Evolutionary conservation across 2,329 filamentous ascomycete genomes (phyloP), one percentile per base, ranked within the genome.

Genomic region (Cladosporium sp.): DNA sequence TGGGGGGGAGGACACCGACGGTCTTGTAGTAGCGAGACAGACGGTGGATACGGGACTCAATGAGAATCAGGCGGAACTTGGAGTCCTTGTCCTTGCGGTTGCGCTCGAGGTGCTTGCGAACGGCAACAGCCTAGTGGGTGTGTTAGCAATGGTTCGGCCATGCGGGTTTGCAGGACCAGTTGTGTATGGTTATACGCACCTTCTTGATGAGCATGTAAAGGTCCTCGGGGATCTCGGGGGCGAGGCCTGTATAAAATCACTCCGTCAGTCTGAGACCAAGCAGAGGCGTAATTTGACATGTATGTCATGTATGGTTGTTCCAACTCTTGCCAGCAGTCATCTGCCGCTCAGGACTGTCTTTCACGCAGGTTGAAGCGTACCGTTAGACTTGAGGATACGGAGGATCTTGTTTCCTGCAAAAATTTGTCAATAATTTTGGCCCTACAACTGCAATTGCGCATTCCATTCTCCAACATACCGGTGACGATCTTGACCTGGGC

Each of bases 201-300:
- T 99, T 99, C 90, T 97, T 97, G 90, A 97, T 97, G 79, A 97
- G 85, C 90, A 96, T 96, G 89, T 97, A 99, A 70, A 97, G 89
- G 81, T 99, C 94, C 87, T 99, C 94, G 76, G 95, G 94, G 73
- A 99, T 88, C 79, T 97, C 92, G 78, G 95, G 94, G 71, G 94
- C 93, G 77, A 99, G 91, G 83, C 94, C 94, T 99, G 83, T 83
- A 77, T 37, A 64, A 32, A 53, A 71, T 73, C 71, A 70, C 73
- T 73, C 73, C 68, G 72, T 75, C 73, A 74, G 73, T 71, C 71
- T 67, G 64, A 65, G 70, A 74, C 72, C 73, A 72, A 73, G 64
- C 73, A 74, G 71, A 74, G 73, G 73, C 72, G 65, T 71, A 68
- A 61, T 73, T 69, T 56, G 60, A 58, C 61, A 60, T 64, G 60